Percentiles rank a stretch among this genome's conserved stretches.
Evolutionary conservation across 805 yeast genomes (phyloP).

Genomic region (Huiozyma sinensis): DNA sequence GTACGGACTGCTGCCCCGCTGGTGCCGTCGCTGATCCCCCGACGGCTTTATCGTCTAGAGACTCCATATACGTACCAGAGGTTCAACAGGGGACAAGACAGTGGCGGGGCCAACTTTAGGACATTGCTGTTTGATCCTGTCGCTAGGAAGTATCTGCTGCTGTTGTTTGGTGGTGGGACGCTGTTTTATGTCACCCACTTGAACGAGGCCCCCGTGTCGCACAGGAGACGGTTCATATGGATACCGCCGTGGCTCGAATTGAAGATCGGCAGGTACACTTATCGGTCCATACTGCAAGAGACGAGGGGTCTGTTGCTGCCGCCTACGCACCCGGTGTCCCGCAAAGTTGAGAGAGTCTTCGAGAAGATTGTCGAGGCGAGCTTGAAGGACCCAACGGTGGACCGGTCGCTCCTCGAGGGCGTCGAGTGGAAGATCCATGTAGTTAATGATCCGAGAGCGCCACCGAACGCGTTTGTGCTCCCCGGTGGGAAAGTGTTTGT

Average conservation of each 20-base stretch:
- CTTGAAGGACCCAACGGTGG: slow-evolving; percentile 30
- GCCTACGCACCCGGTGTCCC: slow-evolving; percentile 45
- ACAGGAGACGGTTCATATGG: slow-evolving; percentile 61
- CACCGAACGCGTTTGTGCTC: slow-evolving; percentile 93
- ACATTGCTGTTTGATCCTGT: slow-evolving; percentile 19
- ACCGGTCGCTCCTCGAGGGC: slow-evolving; percentile 23
- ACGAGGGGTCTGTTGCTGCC: slow-evolving; percentile 49
- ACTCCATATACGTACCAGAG: slow-evolving; percentile 1
- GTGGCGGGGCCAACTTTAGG: background rate
- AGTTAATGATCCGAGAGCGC: slow-evolving; percentile 54
- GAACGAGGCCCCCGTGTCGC: slow-evolving; percentile 74
- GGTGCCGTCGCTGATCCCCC: too few relatives aligned
- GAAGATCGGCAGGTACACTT: slow-evolving; percentile 52
- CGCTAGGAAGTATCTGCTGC: slow-evolving; percentile 25
- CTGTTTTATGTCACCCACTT: slow-evolving; percentile 41
- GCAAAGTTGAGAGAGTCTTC: slow-evolving; percentile 52
- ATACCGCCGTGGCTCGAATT: slow-evolving; percentile 55
- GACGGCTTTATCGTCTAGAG: too few relatives aligned
- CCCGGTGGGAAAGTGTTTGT: slow-evolving; percentile 96
- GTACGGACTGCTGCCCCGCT: too few relatives aligned
- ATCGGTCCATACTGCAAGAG: slow-evolving; percentile 47
- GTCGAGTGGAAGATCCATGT: slow-evolving; percentile 71
- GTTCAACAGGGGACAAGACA: background rate
- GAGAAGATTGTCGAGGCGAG: slow-evolving; percentile 51
- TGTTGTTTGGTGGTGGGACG: slow-evolving; percentile 27